These are phyloP conservation scores for Pyrenophora tritici-repentis DNA, from an alignment of 2,329 filamentous ascomycete genomes.

Conservation along the genomic window DNA sequence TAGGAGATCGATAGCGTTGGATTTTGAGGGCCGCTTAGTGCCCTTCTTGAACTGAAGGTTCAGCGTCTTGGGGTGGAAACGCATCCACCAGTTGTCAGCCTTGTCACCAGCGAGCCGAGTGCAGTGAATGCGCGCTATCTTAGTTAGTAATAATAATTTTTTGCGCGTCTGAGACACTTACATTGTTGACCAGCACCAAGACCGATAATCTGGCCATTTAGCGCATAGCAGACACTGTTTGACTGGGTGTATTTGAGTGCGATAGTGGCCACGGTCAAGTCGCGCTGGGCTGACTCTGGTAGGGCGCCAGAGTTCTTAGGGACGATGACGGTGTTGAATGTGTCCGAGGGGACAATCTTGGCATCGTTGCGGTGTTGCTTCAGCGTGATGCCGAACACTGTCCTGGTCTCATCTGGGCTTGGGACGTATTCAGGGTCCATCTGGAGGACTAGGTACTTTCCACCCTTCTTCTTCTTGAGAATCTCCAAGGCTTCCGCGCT, in stretches of 20 bases:
- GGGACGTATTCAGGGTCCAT: constrained; percentile 90
- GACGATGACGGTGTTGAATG: constrained; percentile 83
- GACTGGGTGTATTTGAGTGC: constrained; percentile 97
- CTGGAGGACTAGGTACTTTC: constrained; percentile 93
- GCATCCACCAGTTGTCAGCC: constrained; percentile 99
- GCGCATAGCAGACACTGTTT: constrained; percentile 97
- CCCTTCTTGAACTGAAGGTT: constrained; percentile 96
- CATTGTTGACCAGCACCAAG: constrained; percentile 95
- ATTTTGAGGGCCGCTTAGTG: constrained; percentile 95
- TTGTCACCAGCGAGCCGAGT: constrained; percentile 97
- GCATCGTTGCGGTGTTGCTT: constrained; percentile 93
- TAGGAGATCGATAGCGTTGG: constrained; percentile 94
- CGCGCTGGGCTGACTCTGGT: constrained; percentile 80
- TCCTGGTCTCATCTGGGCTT: constrained; percentile 74
- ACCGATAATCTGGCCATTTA: constrained; percentile 91
- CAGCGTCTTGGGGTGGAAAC: constrained; percentile 89
- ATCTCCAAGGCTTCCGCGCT: constrained; percentile 84
- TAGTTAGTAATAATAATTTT: constrained; percentile 3
- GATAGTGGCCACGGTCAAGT: constrained; percentile 93
- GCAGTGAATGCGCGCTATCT: constrained; percentile 83
- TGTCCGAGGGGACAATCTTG: constrained; percentile 76
- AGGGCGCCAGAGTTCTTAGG: constrained; percentile 77
- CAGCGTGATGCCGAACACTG: constrained; percentile 87
- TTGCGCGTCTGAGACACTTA: constrained; percentile 22
- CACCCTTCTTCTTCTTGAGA: constrained; percentile 96